Percentiles rank a stretch among this genome's conserved stretches.
Evolutionary conservation across 306 rosid species (phyloP).

Genomic region (Malus sieversii): DNA sequence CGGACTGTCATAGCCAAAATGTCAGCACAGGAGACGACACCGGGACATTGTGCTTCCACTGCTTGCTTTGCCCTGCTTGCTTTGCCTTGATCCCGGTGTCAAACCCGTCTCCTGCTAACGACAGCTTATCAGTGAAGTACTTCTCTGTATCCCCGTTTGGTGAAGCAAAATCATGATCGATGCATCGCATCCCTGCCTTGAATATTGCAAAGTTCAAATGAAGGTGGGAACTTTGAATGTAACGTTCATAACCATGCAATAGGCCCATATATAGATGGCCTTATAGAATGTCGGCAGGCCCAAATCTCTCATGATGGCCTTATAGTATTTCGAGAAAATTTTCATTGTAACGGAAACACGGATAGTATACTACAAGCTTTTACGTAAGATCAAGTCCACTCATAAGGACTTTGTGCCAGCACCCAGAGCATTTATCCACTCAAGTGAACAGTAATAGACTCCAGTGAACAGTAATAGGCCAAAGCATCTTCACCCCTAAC

Average conservation of each 20-base stretch:
- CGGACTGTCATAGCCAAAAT: conserved; percentile 69
- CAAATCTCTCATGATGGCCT: not conserved
- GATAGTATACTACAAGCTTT: too few species aligned
- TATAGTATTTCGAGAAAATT: too few species aligned
- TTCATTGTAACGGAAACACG: too few species aligned
- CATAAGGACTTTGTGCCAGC: too few species aligned
- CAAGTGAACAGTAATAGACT: too few species aligned
- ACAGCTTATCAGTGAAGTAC: conserved; percentile 50
- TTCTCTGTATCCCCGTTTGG: conserved; percentile 74
- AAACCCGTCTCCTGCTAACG: conserved; percentile 86
- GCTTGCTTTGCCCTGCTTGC: conserved; percentile 21
- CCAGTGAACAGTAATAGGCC: too few species aligned
- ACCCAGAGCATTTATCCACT: too few species aligned
- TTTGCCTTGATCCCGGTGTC: conserved; percentile 76
- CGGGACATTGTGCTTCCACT: conserved; percentile 62
- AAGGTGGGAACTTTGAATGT: too few species aligned
- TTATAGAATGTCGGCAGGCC: not conserved
- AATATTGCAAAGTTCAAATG: not conserved
- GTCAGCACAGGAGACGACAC: conserved; percentile 74
- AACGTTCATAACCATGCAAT: too few species aligned
- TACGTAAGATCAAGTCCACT: too few species aligned
- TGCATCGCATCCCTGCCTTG: conserved; percentile 71
- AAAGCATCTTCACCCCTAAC: too few species aligned
- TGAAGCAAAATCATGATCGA: conserved; percentile 45
- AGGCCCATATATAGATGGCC: not conserved